Conservation (phyloP, 2,329 filamentous ascomycete genomes). For the Whalleya microplaca region DNA sequence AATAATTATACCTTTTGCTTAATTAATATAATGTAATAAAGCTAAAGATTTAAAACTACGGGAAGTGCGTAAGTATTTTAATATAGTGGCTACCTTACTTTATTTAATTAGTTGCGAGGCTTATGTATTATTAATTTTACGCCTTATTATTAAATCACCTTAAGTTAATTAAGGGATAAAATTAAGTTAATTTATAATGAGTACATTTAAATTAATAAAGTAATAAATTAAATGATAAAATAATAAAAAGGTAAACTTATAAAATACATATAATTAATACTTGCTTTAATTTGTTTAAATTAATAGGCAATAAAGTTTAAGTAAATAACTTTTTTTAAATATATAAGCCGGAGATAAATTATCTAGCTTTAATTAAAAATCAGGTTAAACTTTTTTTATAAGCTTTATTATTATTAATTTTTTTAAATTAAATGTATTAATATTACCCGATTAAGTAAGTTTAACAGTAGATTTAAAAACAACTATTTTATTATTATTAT, state of each 20-base stretch:
- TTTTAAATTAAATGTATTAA: neutral
- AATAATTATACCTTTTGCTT: too few relatives aligned
- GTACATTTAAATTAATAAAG: neutral
- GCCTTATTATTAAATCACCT: too few relatives aligned
- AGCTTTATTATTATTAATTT: neutral
- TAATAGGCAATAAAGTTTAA: neutral
- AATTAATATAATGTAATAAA: too few relatives aligned
- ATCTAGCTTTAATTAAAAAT: slow-evolving; percentile 3
- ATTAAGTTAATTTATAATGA: too few relatives aligned
- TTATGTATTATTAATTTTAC: too few relatives aligned
- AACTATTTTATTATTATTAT: neutral
- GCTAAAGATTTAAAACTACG: too few relatives aligned
- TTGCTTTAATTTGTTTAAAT: neutral
- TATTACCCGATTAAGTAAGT: neutral
- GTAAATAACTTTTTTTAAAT: neutral
- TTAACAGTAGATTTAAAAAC: neutral
- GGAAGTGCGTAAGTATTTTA: too few relatives aligned
- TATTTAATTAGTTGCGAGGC: too few relatives aligned
- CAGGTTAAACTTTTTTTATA: neutral
- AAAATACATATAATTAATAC: slow-evolving; percentile 4
- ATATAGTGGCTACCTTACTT: too few relatives aligned
- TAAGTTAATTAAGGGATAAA: too few relatives aligned
- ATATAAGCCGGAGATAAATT: neutral
- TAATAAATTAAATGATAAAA: neutral
- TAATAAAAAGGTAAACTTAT: slow-evolving; percentile 2